Percentiles rank a stretch among this genome's conserved stretches.
phyloP scores from a whole-genome alignment of 75 land plant genomes.

The Sequoia sempervirens region DNA sequence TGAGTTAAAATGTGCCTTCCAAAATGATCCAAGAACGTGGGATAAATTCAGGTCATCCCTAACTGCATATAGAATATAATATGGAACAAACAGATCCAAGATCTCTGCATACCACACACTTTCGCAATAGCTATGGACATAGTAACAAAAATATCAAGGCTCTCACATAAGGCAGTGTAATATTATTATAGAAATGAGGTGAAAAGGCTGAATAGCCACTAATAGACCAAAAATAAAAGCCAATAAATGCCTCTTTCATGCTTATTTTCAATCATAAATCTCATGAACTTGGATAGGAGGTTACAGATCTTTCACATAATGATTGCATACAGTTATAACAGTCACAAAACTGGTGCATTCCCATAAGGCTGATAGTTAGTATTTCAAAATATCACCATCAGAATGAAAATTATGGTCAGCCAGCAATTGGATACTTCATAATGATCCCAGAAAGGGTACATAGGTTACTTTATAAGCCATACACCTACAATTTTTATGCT shows the following conservation, averaged over 20 bases:
- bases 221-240: background rate
- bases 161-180: background rate
- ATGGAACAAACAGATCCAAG: background rate
- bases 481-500: background rate
- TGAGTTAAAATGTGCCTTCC: background rate
- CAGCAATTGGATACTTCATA: background rate
- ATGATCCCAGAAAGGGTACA: background rate
- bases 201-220: background rate
- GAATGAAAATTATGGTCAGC: background rate
- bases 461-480: background rate
- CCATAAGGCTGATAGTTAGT: background rate
- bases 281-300: background rate
- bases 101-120: background rate
- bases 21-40: background rate
- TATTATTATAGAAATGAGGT: background rate
- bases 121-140: background rate
- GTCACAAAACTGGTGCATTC: background rate
- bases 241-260: background rate
- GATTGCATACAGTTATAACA: background rate
- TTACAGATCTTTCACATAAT: background rate
- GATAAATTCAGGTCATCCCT: background rate
- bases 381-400: background rate
- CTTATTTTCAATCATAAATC: background rate
- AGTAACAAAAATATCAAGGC: background rate
- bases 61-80: background rate